A percentile compares a stretch with the other conserved stretches of the same genome.
phyloP scores from a whole-genome alignment of 768 basidiomycete genomes.

The Pleurotus sapidus region DNA sequence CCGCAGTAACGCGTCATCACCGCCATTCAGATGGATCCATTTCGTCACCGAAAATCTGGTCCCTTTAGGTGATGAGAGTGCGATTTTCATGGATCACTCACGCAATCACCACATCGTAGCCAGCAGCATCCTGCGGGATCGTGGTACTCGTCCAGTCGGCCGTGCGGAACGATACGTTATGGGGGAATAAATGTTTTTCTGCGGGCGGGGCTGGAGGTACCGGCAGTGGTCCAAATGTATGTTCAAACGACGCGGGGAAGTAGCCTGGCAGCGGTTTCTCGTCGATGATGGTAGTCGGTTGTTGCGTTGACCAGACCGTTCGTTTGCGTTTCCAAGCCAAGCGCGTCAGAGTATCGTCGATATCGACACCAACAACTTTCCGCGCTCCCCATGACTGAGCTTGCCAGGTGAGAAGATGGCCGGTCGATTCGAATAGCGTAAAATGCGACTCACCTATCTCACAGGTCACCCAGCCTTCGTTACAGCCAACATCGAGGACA shows the following conservation, averaged over 20 bases:
- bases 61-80: background rate
- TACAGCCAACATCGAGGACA: constrained; percentile 85
- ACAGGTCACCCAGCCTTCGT: constrained; percentile 82
- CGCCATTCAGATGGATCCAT: constrained; percentile 87
- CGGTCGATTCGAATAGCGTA: too few relatives aligned
- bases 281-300: constrained; percentile 23
- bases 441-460: constrained; percentile 61
- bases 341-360: constrained; percentile 73
- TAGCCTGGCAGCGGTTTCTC: constrained; percentile 34
- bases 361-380: constrained; percentile 82
- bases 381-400: constrained; percentile 63
- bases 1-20: constrained; percentile 64
- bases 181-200: constrained; percentile 56
- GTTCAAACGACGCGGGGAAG: constrained; percentile 77
- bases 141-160: constrained; percentile 69
- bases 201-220: constrained; percentile 44
- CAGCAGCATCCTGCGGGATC: constrained; percentile 53
- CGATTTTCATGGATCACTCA: constrained; percentile 31
- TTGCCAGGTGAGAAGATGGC: constrained; percentile 19
- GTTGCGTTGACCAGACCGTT: constrained; percentile 69
- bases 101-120: constrained; percentile 82
- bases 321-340: constrained; percentile 73
- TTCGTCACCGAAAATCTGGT: constrained; percentile 81
- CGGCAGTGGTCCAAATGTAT: constrained; percentile 73
- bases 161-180: constrained; percentile 71